These are phyloP conservation scores for Maudiozyma barnettii DNA, from an alignment of 805 yeast species.

Conservation along the genomic window DNA sequence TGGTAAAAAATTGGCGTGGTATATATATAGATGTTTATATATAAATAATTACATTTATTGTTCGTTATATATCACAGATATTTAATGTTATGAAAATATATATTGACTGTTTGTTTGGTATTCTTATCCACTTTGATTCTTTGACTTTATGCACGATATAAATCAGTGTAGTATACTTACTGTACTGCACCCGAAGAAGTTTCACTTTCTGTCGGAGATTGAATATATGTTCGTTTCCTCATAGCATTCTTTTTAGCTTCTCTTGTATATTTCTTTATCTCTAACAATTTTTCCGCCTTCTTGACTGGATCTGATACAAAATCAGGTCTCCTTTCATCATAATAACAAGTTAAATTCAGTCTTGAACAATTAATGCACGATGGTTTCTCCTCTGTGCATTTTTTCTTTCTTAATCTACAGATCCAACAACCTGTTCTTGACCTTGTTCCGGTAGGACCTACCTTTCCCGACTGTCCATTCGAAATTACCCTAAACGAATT, in stretches of 20 bases:
- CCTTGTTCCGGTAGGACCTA: slow-evolving; percentile 24
- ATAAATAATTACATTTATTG: neutral
- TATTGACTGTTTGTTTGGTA: neutral
- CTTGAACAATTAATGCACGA: slow-evolving; percentile 48
- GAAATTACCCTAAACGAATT: neutral
- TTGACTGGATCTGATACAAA: slow-evolving; percentile 39
- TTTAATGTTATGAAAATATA: too few species aligned
- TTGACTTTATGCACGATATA: neutral
- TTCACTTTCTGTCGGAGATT: neutral
- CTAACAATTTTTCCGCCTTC: slow-evolving; percentile 40
- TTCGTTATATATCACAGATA: too few species aligned
- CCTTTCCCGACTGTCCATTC: neutral
- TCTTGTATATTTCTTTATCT: slow-evolving; percentile 39
- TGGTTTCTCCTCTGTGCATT: slow-evolving; percentile 61
- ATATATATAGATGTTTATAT: neutral
- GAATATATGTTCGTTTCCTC: slow-evolving; percentile 14
- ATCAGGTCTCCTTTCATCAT: slow-evolving; percentile 39
- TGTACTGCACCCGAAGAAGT: neutral
- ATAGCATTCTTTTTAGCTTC: slow-evolving; percentile 33
- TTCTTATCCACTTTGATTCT: neutral
- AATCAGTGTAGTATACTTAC: neutral
- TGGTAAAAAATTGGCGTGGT: neutral
- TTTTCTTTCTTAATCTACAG: slow-evolving; percentile 61
- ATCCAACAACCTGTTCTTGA: slow-evolving; percentile 71
- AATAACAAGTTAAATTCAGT: slow-evolving; percentile 50